A percentile compares a stretch with the other conserved stretches of the same genome.
phyloP scores from a whole-genome alignment of 805 yeast species.

The Kluyveromyces dobzhanskii region DNA sequence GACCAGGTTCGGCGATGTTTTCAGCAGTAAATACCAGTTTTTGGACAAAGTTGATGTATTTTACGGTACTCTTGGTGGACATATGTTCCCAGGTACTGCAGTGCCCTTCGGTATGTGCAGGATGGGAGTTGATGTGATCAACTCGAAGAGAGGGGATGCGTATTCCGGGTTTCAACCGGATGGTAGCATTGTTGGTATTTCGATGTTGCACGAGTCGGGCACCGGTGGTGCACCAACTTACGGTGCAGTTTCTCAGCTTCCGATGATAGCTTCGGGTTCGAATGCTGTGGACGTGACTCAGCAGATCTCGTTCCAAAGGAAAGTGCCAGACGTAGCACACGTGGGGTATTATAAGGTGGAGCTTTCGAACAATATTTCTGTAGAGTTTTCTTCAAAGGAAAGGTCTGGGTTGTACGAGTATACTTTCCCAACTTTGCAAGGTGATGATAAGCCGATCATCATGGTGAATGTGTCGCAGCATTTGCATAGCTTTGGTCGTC shows the following conservation, averaged over 20 bases:
- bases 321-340: constrained; percentile 16
- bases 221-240: constrained; percentile 35
- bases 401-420: constrained; percentile 26
- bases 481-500: constrained; percentile 22
- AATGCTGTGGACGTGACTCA: constrained; percentile 6
- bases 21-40: constrained; percentile 2
- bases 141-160: constrained; percentile 21
- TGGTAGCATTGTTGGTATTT: constrained; percentile 28
- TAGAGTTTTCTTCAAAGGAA: constrained; percentile 25
- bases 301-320: constrained; percentile 11
- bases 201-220: constrained; percentile 34
- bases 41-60: constrained; percentile 26
- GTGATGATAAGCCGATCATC: constrained; percentile 6
- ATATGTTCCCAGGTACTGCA: constrained; percentile 31
- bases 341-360: constrained; percentile 25
- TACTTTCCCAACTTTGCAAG: constrained; percentile 12
- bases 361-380: constrained; percentile 16
- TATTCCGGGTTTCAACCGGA: constrained; percentile 30
- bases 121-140: constrained; percentile 29
- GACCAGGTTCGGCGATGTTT: too few relatives aligned
- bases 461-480: constrained; percentile 28
- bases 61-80: constrained; percentile 30
- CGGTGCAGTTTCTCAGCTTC: constrained; percentile 30
- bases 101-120: constrained; percentile 34
- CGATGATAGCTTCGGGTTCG: constrained; percentile 14